Conservation (phyloP, 176 grass and related monocot species). For the Echinochloa phyllopogon region DNA sequence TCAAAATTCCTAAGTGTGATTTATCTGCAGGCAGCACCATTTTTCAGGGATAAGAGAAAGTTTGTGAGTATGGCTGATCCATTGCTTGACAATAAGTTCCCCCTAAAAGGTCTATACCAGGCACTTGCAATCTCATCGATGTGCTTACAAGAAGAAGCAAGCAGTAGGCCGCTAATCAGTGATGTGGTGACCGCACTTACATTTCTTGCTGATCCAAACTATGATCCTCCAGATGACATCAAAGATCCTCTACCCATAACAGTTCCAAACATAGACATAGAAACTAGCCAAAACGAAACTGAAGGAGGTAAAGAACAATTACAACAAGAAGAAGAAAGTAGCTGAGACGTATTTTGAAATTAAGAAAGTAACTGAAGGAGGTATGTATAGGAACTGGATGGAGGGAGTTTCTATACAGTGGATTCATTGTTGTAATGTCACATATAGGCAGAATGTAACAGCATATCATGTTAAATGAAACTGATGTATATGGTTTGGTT, state of each 20-base stretch:
- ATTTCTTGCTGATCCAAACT: constrained; percentile 70
- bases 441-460: constrained; percentile 51
- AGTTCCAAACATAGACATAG: constrained; percentile 37
- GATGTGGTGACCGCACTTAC: constrained; percentile 82
- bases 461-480: constrained; percentile 13
- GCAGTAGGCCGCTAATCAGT: constrained; percentile 69
- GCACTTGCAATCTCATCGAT: constrained; percentile 88
- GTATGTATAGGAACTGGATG: constrained; percentile 27
- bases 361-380: constrained; percentile 31
- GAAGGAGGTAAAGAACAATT: constrained; percentile 22
- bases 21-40: constrained; percentile 69
- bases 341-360: constrained; percentile 20
- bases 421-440: constrained; percentile 20
- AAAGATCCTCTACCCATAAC: constrained; percentile 49
- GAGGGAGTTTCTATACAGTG: background rate
- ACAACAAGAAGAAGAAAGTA: constrained; percentile 30
- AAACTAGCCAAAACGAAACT: constrained; percentile 23
- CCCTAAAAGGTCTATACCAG: constrained; percentile 79
- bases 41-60: constrained; percentile 85
- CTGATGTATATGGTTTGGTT: constrained; percentile 27
- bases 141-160: constrained; percentile 90
- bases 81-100: constrained; percentile 63
- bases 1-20: constrained; percentile 11
- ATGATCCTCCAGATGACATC: constrained; percentile 59
- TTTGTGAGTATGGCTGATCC: constrained; percentile 77